Percentiles rank a stretch among this genome's conserved stretches.
phyloP scores from a whole-genome alignment of 176 grass and related monocot genomes.

The Cenchrus purpureus region DNA sequence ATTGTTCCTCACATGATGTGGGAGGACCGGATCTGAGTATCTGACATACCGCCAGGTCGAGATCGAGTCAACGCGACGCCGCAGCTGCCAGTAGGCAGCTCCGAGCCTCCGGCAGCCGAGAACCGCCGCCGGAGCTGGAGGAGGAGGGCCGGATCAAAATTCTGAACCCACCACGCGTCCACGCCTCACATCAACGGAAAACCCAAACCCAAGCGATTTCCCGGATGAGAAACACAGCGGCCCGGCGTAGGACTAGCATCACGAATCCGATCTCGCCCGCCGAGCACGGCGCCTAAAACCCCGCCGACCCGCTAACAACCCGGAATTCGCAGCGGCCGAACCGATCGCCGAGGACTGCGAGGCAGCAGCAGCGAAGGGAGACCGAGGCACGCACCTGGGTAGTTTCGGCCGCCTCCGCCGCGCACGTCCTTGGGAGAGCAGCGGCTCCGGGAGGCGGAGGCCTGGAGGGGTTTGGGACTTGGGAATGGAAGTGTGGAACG shows the following conservation, averaged over 20 bases:
- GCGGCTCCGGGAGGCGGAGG: neutral
- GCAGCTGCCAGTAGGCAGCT: neutral
- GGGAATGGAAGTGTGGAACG: neutral
- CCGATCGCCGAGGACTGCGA: neutral
- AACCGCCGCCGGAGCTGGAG: neutral
- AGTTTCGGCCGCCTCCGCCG: neutral
- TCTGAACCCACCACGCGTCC: neutral
- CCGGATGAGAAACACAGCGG: neutral
- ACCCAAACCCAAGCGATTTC: neutral
- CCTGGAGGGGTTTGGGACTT: neutral
- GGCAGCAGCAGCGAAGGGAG: neutral
- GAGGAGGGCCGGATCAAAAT: neutral
- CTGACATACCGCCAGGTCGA: neutral
- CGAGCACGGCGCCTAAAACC: neutral
- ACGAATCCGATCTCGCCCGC: conserved; percentile 10
- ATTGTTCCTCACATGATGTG: neutral
- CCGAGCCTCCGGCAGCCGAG: conserved; percentile 26
- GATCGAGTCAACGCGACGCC: conserved; percentile 14
- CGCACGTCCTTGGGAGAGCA: too few relatives aligned
- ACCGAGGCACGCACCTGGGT: neutral
- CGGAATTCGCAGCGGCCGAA: neutral
- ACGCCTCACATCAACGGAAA: neutral
- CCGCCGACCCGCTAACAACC: neutral
- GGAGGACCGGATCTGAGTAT: conserved; percentile 36
- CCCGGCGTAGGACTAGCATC: neutral